These are phyloP conservation scores for Sporothrix mexicana DNA, from an alignment of 2,329 filamentous ascomycete species.

Conservation along the genomic window DNA sequence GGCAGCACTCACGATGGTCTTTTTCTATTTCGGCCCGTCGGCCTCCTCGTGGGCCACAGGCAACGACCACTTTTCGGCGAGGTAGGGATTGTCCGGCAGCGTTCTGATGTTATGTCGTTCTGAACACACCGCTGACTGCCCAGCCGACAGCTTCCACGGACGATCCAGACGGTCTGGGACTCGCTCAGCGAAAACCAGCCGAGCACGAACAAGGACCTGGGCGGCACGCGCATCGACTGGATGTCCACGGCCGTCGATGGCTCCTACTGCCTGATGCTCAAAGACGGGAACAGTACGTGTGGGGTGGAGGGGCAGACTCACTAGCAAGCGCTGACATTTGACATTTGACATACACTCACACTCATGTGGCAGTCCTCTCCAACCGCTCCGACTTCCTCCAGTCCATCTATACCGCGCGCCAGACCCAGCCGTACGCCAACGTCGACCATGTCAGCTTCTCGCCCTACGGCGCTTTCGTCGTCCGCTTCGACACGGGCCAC, in stretches of 20 bases:
- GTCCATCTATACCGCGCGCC: conserved; percentile 46
- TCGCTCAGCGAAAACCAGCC: conserved; percentile 7
- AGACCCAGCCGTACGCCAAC: conserved; percentile 34
- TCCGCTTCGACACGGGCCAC: conserved; percentile 11
- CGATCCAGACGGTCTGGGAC: conserved; percentile 29
- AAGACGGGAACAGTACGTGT: conserved; percentile 21
- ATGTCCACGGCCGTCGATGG: conserved; percentile 27
- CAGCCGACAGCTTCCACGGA: conserved; percentile 22
- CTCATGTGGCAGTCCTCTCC: conserved; percentile 24
- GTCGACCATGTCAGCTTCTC: conserved; percentile 33
- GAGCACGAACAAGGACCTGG: background rate
- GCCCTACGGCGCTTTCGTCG: conserved; percentile 26
- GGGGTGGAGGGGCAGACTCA: background rate
- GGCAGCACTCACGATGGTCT: conserved; percentile 26
- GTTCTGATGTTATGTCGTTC: too few species aligned
- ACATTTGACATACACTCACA: background rate
- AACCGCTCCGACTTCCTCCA: conserved; percentile 39
- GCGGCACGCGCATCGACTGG: conserved; percentile 30
- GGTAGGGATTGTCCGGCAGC: too few species aligned
- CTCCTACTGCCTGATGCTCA: conserved; percentile 30
- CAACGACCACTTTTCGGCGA: conserved; percentile 26
- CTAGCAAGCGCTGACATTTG: too few species aligned
- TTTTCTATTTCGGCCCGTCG: conserved; percentile 31
- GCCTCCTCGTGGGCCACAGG: conserved; percentile 31
- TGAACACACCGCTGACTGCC: too few species aligned